Conservation (phyloP, 202 grass and related monocot species). For the Thinopyrum obtusiflorum region DNA sequence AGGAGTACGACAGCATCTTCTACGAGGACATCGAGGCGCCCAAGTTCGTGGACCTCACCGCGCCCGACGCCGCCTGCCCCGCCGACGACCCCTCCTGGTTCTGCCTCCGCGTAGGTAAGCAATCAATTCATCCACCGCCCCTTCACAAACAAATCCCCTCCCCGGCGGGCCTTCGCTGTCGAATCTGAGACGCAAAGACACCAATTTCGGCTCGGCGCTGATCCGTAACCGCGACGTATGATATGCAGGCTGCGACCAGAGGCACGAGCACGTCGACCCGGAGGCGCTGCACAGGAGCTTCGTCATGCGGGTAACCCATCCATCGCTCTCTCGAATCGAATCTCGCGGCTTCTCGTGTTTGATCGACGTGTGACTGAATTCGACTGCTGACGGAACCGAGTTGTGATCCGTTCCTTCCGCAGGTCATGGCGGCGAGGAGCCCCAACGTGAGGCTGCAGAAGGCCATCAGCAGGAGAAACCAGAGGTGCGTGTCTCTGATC, state of each 20-base stretch:
- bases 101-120: conserved; percentile 76
- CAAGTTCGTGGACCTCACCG: conserved; percentile 87
- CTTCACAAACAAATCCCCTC: not conserved
- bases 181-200: not conserved
- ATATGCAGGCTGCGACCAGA: conserved; percentile 72
- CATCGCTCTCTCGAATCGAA: conserved; percentile 11
- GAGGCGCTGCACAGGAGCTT: conserved; percentile 75
- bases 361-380: not conserved
- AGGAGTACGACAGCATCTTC: conserved; percentile 50
- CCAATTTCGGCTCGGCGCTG: not conserved
- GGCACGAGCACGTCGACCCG: conserved; percentile 77
- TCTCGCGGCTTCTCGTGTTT: too few species aligned
- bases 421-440: conserved; percentile 94
- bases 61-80: conserved; percentile 47
- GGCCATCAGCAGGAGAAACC: conserved; percentile 36
- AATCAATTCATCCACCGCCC: not conserved
- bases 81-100: conserved; percentile 77
- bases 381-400: not conserved
- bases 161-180: not conserved
- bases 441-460: conserved; percentile 73
- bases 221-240: not conserved
- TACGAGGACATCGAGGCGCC: conserved; percentile 94
- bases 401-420: not conserved
- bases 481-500: conserved; percentile 24
- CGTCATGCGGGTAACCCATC: conserved; percentile 60